Evolutionary conservation across 1,284 basidiomycete species (phyloP).

Genomic region (Cryptococcus maquisensis): DNA sequence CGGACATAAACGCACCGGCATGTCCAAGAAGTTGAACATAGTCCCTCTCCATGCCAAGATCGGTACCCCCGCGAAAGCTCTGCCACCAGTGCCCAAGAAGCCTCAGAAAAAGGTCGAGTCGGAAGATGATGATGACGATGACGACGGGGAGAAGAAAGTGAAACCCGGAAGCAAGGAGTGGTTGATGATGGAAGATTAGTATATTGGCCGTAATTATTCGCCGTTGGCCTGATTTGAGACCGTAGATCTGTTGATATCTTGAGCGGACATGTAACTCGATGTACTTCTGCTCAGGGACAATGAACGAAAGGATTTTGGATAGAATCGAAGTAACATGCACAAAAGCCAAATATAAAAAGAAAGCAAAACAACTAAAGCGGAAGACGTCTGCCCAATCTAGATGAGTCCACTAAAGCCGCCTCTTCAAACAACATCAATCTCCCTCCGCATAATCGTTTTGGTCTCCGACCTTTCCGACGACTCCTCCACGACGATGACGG

Average conservation of each 20-base stretch:
- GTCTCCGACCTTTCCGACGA: conserved; percentile 38
- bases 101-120: conserved; percentile 38
- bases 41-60: conserved; percentile 42
- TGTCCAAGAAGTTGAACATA: conserved; percentile 40
- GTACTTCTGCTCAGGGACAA: too few species aligned
- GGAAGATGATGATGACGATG: conserved; percentile 22
- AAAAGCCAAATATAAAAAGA: neutral
- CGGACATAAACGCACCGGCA: conserved; percentile 35
- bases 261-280: too few species aligned
- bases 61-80: conserved; percentile 39
- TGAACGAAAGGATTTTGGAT: neutral
- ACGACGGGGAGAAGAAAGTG: neutral
- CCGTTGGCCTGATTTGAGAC: too few species aligned
- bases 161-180: conserved; percentile 1
- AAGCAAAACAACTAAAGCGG: too few species aligned
- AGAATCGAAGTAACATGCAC: neutral
- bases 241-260: neutral
- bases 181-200: neutral
- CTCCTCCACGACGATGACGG: conserved; percentile 69
- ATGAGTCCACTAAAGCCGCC: conserved; percentile 29
- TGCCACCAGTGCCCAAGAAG: conserved; percentile 45
- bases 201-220: neutral
- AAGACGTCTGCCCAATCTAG: conserved; percentile 39
- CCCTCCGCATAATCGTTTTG: conserved; percentile 37
- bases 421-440: conserved; percentile 33